Evolutionary conservation across 768 basidiomycete genomes (phyloP), one percentile per base, ranked within the genome.

Genomic region (Tubosaeta brunneosetosa): DNA sequence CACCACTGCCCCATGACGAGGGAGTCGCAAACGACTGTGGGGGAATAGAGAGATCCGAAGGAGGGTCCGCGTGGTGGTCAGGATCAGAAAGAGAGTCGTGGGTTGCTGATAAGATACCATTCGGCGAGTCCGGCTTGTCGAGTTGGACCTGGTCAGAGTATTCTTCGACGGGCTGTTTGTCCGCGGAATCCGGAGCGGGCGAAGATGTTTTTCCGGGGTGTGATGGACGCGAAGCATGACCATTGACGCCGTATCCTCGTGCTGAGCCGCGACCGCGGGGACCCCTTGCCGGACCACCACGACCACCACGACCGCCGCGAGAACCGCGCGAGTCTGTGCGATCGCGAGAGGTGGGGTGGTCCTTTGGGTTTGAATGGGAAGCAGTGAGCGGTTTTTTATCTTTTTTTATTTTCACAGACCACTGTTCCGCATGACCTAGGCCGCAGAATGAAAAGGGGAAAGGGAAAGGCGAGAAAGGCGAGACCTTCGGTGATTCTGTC

Each of bases 321-420:
- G 74, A 78, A 19, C 87, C 85, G 56, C 87, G 74, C 47, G 79
- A 62, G 55, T 74, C 65, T 2, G 79, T 70, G 26, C 66, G 63
- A 57, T 66, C 66, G 32, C 68, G 66, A 47, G 55, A 32, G 8
- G 34, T 5, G 41, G 56, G 54, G 7, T 62, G 61, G 25, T 86
- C 80, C 69, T 83, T 87, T 45, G 83, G 66, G 41, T 63, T 56
- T 37, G 73, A 47, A 38, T 78, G 76, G 36, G 71, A 47, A 29
- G 75, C 40, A 17, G 74, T 46, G 12, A 77, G 61, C 0, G 57
- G 41, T 71, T 89, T 91, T 77, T 91, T 91, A 69, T 92, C 88
- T 75, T 90, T 93, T 81, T 91, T 92, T 70, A 82, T 85, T 56
- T 82, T 82, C 52, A 91, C 90, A 50, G 88, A 82, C 90, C 90